Percentiles rank a stretch among this genome's conserved stretches.
phyloP scores from a whole-genome alignment of 805 yeast genomes.

The Hanseniaspora singularis region DNA sequence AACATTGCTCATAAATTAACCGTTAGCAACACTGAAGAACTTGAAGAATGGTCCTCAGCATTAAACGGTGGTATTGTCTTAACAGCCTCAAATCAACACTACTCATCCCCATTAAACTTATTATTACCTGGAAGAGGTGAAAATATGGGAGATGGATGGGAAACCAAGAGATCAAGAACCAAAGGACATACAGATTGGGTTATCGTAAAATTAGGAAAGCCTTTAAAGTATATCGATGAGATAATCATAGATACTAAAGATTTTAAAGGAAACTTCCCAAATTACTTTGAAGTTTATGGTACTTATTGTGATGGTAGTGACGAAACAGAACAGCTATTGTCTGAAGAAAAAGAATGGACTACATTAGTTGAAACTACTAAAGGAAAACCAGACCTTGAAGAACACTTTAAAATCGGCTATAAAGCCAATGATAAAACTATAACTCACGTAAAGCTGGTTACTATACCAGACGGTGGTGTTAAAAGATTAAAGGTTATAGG shows the following conservation, averaged over 20 bases:
- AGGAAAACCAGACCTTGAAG: constrained; percentile 79
- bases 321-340: constrained; percentile 31
- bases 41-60: constrained; percentile 62
- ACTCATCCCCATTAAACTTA: constrained; percentile 82
- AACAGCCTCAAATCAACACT: constrained; percentile 79
- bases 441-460: constrained; percentile 66
- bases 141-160: constrained; percentile 99
- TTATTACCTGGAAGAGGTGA: constrained; percentile 86
- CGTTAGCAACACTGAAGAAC: background rate
- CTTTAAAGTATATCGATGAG: constrained; percentile 39
- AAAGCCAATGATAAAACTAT: constrained; percentile 28
- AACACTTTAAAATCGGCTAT: constrained; percentile 33
- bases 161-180: constrained; percentile 75
- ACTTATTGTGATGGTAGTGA: constrained; percentile 28
- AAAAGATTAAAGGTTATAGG: constrained; percentile 83
- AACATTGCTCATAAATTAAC: constrained; percentile 35
- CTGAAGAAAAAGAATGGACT: constrained; percentile 45
- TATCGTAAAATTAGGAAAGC: constrained; percentile 63
- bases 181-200: constrained; percentile 90
- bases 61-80: constrained; percentile 82
- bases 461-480: constrained; percentile 95
- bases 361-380: constrained; percentile 52
- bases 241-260: constrained; percentile 83
- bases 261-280: constrained; percentile 91
- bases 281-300: constrained; percentile 59